These are phyloP conservation scores for Neurospora tetrasperma DNA, from an alignment of 495 filamentous ascomycete genomes.

Conservation along the genomic window DNA sequence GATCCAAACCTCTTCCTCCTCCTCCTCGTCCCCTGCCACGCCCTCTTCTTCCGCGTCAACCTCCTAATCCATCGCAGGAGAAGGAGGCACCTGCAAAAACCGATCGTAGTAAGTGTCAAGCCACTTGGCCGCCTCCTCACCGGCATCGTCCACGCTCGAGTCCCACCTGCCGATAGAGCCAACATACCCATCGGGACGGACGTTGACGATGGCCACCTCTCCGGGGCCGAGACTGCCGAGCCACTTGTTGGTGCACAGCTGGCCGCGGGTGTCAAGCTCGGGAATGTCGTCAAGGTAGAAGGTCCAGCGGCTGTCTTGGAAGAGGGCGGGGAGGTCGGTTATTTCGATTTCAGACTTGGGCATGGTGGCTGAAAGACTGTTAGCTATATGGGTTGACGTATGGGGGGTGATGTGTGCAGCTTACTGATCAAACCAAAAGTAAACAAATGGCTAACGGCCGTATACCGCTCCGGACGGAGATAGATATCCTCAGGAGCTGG, in stretches of 20 bases:
- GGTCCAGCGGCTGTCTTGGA: slow-evolving; percentile 55
- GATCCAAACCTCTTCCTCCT: not conserved
- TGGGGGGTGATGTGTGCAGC: slow-evolving; percentile 1
- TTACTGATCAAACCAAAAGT: slow-evolving; percentile 47
- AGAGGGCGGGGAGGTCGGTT: slow-evolving; percentile 43
- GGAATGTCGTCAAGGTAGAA: slow-evolving; percentile 54
- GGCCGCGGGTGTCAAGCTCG: slow-evolving; percentile 36
- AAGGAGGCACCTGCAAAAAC: slow-evolving; percentile 34
- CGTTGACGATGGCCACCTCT: slow-evolving; percentile 47
- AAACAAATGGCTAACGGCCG: slow-evolving; percentile 45
- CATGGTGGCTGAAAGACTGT: slow-evolving; percentile 38
- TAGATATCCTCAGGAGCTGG: slow-evolving; percentile 46
- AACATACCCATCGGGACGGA: slow-evolving; percentile 61
- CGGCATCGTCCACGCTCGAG: slow-evolving; percentile 31
- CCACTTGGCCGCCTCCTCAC: slow-evolving; percentile 40
- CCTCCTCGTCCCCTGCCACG: not conserved
- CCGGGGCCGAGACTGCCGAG: slow-evolving; percentile 41
- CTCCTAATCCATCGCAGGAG: not conserved
- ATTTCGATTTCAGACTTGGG: slow-evolving; percentile 48
- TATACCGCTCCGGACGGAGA: slow-evolving; percentile 50
- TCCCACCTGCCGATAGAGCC: slow-evolving; percentile 47
- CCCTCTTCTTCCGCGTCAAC: not conserved
- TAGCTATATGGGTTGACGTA: slow-evolving; percentile 2
- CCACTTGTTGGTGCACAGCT: slow-evolving; percentile 52
- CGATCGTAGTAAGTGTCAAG: slow-evolving; percentile 50